A percentile compares a stretch with the other conserved stretches of the same genome.
Evolutionary conservation across 768 basidiomycete genomes (phyloP).

Genomic region (Postia placenta): DNA sequence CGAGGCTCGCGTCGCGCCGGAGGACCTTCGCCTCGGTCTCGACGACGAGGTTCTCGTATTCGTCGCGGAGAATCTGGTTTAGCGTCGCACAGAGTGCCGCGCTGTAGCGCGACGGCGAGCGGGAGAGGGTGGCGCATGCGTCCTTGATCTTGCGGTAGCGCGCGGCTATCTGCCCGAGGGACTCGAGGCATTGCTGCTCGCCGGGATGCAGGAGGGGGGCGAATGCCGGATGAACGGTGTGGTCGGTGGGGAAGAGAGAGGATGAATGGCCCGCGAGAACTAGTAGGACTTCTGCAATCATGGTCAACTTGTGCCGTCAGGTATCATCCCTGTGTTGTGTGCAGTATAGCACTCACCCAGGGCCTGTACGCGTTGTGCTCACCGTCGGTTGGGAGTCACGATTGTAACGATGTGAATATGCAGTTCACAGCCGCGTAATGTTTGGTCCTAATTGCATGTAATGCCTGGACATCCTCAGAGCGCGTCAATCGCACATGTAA

Average conservation of each 20-base stretch:
- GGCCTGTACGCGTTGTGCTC: too few relatives aligned
- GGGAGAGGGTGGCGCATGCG: slow-evolving; percentile 43
- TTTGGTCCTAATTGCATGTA: too few relatives aligned
- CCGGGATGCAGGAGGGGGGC: slow-evolving; percentile 79
- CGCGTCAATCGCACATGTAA: too few relatives aligned
- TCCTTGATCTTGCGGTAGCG: slow-evolving; percentile 70
- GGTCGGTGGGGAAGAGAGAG: slow-evolving; percentile 65
- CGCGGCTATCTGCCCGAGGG: slow-evolving; percentile 66
- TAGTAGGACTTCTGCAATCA: slow-evolving; percentile 88
- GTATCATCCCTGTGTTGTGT: too few relatives aligned
- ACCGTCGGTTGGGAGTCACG: too few relatives aligned
- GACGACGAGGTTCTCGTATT: slow-evolving; percentile 76
- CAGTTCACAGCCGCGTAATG: too few relatives aligned
- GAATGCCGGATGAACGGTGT: slow-evolving; percentile 58
- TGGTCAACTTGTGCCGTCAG: slow-evolving; percentile 24
- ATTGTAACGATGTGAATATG: too few relatives aligned
- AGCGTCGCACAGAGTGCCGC: slow-evolving; percentile 74
- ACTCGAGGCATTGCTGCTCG: slow-evolving; percentile 79
- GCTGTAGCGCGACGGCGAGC: slow-evolving; percentile 67
- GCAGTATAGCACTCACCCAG: too few relatives aligned
- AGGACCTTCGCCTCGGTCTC: slow-evolving; percentile 79
- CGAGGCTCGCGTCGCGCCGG: slow-evolving; percentile 65
- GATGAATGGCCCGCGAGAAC: slow-evolving; percentile 85
- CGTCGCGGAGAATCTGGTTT: slow-evolving; percentile 64
- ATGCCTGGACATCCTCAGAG: too few relatives aligned